These are phyloP conservation scores for Paecilomyces formosus DNA, from an alignment of 2,329 filamentous ascomycete species.

Conservation along the genomic window DNA sequence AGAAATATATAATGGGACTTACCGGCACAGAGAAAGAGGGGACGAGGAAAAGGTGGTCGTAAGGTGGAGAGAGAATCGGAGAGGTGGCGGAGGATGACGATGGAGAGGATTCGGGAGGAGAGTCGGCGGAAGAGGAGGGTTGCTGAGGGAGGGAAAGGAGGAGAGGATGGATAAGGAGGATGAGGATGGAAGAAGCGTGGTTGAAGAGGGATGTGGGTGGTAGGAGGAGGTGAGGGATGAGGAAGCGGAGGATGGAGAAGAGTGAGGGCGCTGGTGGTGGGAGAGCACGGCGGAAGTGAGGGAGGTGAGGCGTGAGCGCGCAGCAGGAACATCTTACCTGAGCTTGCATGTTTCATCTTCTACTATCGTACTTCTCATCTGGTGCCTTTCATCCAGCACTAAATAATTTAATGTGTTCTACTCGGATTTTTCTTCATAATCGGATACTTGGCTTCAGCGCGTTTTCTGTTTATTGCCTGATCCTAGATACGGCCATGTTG, in stretches of 20 bases:
- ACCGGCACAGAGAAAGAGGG: constrained; percentile 3
- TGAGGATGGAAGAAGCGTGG: constrained; percentile 10
- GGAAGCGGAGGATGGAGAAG: constrained; percentile 9
- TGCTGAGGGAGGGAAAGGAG: constrained; percentile 4
- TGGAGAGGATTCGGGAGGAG: constrained; percentile 6
- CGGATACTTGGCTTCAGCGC: neutral
- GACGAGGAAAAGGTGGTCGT: constrained; percentile 6
- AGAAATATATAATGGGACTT: neutral
- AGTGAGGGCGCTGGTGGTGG: constrained; percentile 8
- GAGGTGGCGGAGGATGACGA: constrained; percentile 15
- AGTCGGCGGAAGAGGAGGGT: neutral
- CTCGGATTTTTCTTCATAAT: too few relatives aligned
- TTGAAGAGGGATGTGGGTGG: constrained; percentile 10
- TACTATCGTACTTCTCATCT: neutral
- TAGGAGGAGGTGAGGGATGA: constrained; percentile 12
- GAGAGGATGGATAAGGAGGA: constrained; percentile 11
- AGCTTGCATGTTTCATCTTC: neutral
- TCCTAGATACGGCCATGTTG: neutral
- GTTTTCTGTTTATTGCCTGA: neutral
- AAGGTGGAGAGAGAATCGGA: constrained; percentile 9
- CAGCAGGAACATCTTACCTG: neutral
- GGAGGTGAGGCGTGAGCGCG: constrained; percentile 7
- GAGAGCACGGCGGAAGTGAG: constrained; percentile 10
- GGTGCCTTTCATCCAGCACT: too few relatives aligned
- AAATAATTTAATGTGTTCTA: too few relatives aligned